A percentile compares a stretch with the other conserved stretches of the same genome.
phyloP scores from a whole-genome alignment of 352 stramenopile species.

The Globisporangium rhizosaccharum region DNA sequence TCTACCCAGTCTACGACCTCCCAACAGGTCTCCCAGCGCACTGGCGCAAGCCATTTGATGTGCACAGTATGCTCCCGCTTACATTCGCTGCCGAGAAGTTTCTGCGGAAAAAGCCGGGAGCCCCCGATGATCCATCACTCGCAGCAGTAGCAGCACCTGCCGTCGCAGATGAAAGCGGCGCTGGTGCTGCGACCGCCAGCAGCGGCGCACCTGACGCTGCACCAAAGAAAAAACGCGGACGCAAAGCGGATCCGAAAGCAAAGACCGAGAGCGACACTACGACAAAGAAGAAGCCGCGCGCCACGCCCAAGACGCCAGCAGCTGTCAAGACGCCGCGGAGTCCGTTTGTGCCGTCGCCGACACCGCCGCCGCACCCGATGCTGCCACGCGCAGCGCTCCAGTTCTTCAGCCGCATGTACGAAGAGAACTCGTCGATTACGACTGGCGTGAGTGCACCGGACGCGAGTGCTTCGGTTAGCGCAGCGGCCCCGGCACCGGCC shows the following conservation, averaged over 20 bases:
- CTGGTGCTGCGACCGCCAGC: background rate
- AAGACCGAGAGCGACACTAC: background rate
- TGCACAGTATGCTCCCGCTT: slow-evolving; percentile 37
- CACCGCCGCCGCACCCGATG: slow-evolving; percentile 26
- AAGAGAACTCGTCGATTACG: slow-evolving; percentile 12
- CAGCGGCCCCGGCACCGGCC: background rate
- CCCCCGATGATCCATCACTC: background rate
- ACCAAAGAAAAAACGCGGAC: slow-evolving; percentile 8
- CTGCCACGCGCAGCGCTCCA: slow-evolving; percentile 28
- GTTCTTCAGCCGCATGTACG: slow-evolving; percentile 35
- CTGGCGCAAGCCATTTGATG: slow-evolving; percentile 37
- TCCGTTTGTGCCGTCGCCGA: slow-evolving; percentile 33
- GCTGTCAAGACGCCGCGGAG: slow-evolving; percentile 9
- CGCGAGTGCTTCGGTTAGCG: background rate
- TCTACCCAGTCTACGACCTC: slow-evolving; percentile 49
- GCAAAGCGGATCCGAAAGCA: background rate
- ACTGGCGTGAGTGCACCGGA: background rate
- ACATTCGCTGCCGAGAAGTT: slow-evolving; percentile 60
- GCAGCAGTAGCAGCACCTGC: slow-evolving; percentile 1
- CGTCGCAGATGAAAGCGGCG: too few species aligned
- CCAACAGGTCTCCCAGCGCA: slow-evolving; percentile 25
- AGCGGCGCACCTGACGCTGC: background rate
- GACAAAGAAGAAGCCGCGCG: slow-evolving; percentile 3
- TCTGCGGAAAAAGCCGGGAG: slow-evolving; percentile 30
- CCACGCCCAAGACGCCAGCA: slow-evolving; percentile 6